phyloP scores from a whole-genome alignment of 768 basidiomycete species.

The Vararia minispora region DNA sequence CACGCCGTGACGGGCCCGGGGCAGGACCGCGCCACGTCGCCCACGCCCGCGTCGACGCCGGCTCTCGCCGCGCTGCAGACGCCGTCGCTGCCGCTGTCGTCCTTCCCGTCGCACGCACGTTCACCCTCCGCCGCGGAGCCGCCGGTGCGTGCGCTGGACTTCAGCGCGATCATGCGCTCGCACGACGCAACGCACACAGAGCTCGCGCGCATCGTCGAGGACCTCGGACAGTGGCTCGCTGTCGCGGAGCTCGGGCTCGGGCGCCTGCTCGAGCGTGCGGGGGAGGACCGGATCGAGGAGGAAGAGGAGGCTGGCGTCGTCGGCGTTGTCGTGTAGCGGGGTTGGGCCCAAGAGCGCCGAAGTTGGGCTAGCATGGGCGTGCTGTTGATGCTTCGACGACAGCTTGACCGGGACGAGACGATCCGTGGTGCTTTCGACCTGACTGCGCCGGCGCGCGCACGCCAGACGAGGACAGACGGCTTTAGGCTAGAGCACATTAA shows the following conservation, averaged over 20 bases:
- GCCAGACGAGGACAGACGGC: too few species aligned
- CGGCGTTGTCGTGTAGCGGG: too few species aligned
- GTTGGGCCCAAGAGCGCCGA: neutral
- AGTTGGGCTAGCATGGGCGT: too few species aligned
- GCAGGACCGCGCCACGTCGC: slow-evolving; percentile 6
- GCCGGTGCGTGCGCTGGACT: slow-evolving; percentile 57
- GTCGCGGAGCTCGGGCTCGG: slow-evolving; percentile 64
- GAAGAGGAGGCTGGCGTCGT: slow-evolving; percentile 37
- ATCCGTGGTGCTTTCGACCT: too few species aligned
- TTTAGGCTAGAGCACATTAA: too few species aligned
- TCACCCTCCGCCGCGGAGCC: slow-evolving; percentile 25
- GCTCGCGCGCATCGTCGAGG: slow-evolving; percentile 62
- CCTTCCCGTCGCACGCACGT: slow-evolving; percentile 12
- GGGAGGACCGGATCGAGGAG: slow-evolving; percentile 47
- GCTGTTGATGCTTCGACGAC: too few species aligned
- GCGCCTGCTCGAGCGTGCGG: slow-evolving; percentile 45
- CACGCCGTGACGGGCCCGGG: slow-evolving; percentile 15
- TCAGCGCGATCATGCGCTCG: slow-evolving; percentile 39
- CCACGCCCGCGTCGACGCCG: slow-evolving; percentile 10
- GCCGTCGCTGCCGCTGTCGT: slow-evolving; percentile 15
- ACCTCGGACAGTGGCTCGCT: slow-evolving; percentile 66
- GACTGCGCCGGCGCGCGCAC: too few species aligned
- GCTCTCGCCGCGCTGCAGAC: slow-evolving; percentile 13
- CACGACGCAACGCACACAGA: slow-evolving; percentile 54
- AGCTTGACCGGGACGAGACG: too few species aligned